These are phyloP conservation scores for Cytospora piceicola DNA, from an alignment of 2,329 filamentous ascomycete genomes.

Conservation along the genomic window DNA sequence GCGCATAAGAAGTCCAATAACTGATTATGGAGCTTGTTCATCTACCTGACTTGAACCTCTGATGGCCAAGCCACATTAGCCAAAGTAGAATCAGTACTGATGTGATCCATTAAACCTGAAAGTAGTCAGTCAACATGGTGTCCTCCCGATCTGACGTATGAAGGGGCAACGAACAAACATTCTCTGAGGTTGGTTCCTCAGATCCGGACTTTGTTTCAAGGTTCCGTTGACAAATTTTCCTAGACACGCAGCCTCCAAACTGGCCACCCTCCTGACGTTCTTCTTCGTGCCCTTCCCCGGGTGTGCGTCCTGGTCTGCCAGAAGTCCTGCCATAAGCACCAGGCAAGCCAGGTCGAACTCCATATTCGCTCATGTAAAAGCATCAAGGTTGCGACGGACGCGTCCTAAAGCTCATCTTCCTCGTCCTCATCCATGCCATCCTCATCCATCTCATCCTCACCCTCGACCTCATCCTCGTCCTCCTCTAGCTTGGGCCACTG, in stretches of 20 bases:
- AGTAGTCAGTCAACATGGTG: not conserved
- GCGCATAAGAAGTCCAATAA: not conserved
- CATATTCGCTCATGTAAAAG: not conserved
- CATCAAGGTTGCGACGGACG: too few species aligned
- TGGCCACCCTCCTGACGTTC: not conserved
- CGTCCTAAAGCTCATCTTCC: conserved; percentile 16
- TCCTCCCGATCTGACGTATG: not conserved
- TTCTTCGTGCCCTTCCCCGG: not conserved
- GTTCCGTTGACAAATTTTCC: not conserved
- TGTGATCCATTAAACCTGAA: not conserved
- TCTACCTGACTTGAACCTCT: not conserved
- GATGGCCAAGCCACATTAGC: not conserved
- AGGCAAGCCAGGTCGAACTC: not conserved
- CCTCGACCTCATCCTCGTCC: conserved; percentile 46
- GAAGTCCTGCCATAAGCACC: not conserved
- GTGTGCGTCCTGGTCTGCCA: not conserved
- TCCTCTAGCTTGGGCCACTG: conserved; percentile 48
- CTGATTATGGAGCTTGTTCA: not conserved
- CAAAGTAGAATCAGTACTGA: not conserved
- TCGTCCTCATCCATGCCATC: conserved; percentile 15
- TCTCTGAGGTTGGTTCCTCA: not conserved
- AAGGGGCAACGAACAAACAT: not conserved
- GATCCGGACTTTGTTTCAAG: not conserved
- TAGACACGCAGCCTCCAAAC: not conserved
- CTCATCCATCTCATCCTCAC: conserved; percentile 23